Percentiles rank a stretch among this genome's conserved stretches.
Conservation (phyloP, 176 grass and related monocot species). For the Oryza rufipogon region DNA sequence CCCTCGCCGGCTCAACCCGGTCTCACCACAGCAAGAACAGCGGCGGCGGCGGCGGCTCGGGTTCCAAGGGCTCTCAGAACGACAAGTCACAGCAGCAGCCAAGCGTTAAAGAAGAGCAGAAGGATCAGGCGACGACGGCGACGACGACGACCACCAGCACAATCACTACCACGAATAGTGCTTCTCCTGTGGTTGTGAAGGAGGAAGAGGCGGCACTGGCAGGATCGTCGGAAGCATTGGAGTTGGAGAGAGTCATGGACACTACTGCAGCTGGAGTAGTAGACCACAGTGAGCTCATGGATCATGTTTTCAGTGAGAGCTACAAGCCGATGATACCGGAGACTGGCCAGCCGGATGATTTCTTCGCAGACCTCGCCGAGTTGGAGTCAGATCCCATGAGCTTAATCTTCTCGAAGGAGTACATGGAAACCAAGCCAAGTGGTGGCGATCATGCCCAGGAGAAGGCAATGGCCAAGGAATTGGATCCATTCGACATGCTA, state of each 20-base stretch:
- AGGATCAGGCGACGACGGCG: conserved; percentile 37
- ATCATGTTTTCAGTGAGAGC: conserved; percentile 62
- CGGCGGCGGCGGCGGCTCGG: conserved; percentile 41
- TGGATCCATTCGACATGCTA: conserved; percentile 71
- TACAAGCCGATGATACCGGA: conserved; percentile 79
- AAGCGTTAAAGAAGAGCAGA: conserved; percentile 62
- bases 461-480: conserved; percentile 47
- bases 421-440: conserved; percentile 58
- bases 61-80: conserved; percentile 58
- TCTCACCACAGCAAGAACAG: conserved; percentile 64
- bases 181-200: conserved; percentile 44
- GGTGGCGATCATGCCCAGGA: conserved; percentile 46
- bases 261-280: conserved; percentile 26
- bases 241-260: conserved; percentile 54
- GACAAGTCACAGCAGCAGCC: conserved; percentile 43
- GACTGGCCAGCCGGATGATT: conserved; percentile 67
- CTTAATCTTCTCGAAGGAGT: conserved; percentile 88
- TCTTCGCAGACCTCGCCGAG: conserved; percentile 82
- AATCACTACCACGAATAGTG: conserved; percentile 8
- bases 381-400: conserved; percentile 87
- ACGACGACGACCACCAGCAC: conserved; percentile 21
- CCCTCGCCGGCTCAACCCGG: conserved; percentile 90
- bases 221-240: conserved; percentile 52
- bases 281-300: conserved; percentile 53
- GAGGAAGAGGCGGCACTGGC: conserved; percentile 49